phyloP scores from a whole-genome alignment of 805 yeast species.

The Yamadazyma phyllophila region DNA sequence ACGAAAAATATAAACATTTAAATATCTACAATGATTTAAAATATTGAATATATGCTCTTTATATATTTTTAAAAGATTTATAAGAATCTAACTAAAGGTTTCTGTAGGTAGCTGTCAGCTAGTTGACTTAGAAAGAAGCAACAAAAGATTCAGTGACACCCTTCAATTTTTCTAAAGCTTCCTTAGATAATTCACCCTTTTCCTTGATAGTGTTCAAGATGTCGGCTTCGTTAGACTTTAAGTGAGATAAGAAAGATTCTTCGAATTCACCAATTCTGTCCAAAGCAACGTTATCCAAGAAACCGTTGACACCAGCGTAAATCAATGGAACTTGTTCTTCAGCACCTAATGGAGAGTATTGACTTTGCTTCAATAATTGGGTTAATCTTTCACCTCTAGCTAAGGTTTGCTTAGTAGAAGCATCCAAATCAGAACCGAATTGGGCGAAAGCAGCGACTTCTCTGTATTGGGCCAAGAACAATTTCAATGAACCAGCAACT shows the following conservation, averaged over 20 bases:
- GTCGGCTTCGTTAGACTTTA: conserved; percentile 85
- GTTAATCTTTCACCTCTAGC: conserved; percentile 99
- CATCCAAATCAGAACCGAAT: conserved; percentile 99
- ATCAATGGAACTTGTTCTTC: conserved; percentile 99
- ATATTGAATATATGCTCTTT: conserved; percentile 11
- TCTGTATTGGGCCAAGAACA: conserved; percentile 99
- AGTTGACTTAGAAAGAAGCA: conserved; percentile 65
- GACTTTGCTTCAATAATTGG: conserved; percentile 97
- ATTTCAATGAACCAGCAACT: conserved; percentile 98
- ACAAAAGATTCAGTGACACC: conserved; percentile 89
- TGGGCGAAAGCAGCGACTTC: conserved; percentile 99
- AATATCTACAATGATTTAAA: not conserved
- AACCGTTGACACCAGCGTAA: conserved; percentile 99
- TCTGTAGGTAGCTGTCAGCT: not conserved
- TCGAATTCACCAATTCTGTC: conserved; percentile 89
- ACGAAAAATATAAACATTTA: not conserved
- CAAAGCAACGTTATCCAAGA: conserved; percentile 82
- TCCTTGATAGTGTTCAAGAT: conserved; percentile 80
- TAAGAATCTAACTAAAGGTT: conserved; percentile 5
- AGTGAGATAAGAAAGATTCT: conserved; percentile 85
- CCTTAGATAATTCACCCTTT: conserved; percentile 89
- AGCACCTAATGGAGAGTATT: conserved; percentile 94
- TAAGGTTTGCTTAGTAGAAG: conserved; percentile 98
- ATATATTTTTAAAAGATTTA: conserved; percentile 10
- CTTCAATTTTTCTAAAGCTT: conserved; percentile 82